Evolutionary conservation across 208 protist genomes (phyloP).

Genomic region (Acanthamoeba polyphaga): DNA sequence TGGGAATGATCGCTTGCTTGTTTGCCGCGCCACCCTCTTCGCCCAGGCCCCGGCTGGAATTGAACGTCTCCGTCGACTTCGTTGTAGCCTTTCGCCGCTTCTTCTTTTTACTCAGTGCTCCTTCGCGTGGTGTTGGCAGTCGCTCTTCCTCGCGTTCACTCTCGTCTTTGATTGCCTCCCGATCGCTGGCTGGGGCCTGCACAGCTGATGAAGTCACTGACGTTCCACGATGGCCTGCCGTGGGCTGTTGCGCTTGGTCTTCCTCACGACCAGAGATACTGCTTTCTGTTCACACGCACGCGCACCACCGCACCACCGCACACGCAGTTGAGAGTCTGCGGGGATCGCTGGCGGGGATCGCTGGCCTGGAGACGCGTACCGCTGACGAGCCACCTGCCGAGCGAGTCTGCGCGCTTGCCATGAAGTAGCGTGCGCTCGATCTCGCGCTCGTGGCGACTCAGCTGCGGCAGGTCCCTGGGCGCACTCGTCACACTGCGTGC

Average conservation of each 20-base stretch:
- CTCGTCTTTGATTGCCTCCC: too few relatives aligned
- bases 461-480: background rate
- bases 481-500: background rate
- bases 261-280: too few relatives aligned
- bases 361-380: background rate
- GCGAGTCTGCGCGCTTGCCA: background rate
- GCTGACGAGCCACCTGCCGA: background rate
- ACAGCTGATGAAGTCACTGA: too few relatives aligned
- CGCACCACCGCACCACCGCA: too few relatives aligned
- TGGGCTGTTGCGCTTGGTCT: too few relatives aligned
- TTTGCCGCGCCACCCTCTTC: background rate
- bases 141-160: too few relatives aligned
- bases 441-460: constrained; percentile 7
- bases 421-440: background rate
- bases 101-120: background rate
- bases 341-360: background rate
- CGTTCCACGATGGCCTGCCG: too few relatives aligned
- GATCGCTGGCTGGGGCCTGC: too few relatives aligned
- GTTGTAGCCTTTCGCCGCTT: background rate
- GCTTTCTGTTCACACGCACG: too few relatives aligned
- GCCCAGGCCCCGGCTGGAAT: background rate
- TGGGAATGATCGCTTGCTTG: background rate
- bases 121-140: background rate
- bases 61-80: background rate
- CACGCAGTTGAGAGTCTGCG: too few relatives aligned